These are phyloP conservation scores for Suillus paluster DNA, from an alignment of 768 basidiomycete species.

Conservation along the genomic window DNA sequence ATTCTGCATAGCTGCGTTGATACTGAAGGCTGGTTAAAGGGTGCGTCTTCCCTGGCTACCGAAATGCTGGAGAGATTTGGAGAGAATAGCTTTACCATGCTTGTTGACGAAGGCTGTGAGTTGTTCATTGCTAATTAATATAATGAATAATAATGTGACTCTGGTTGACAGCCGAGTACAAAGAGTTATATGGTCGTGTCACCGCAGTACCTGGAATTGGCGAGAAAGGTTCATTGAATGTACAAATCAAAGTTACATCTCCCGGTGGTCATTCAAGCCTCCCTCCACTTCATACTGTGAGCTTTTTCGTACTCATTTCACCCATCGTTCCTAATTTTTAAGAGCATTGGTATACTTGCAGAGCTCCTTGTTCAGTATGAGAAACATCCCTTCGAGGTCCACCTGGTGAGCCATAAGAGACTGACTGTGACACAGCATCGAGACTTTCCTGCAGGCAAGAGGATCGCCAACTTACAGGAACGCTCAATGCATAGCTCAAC, in stretches of 20 bases:
- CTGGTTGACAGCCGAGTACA: background rate
- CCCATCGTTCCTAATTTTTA: slow-evolving; percentile 9
- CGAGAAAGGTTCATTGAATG: slow-evolving; percentile 71
- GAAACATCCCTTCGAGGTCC: slow-evolving; percentile 56
- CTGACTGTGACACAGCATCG: background rate
- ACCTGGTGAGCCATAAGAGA: slow-evolving; percentile 47
- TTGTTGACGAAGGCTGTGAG: slow-evolving; percentile 87
- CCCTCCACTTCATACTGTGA: slow-evolving; percentile 78
- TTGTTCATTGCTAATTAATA: slow-evolving; percentile 3
- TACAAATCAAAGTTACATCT: slow-evolving; percentile 58
- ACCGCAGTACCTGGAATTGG: slow-evolving; percentile 64
- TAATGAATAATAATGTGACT: background rate
- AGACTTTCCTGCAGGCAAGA: slow-evolving; percentile 45
- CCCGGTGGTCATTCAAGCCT: slow-evolving; percentile 83
- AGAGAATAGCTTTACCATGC: slow-evolving; percentile 66
- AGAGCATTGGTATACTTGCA: slow-evolving; percentile 85
- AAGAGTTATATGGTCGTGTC: slow-evolving; percentile 16
- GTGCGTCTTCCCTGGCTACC: slow-evolving; percentile 50
- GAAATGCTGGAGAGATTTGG: slow-evolving; percentile 64
- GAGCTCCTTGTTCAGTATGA: slow-evolving; percentile 71
- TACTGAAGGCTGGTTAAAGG: slow-evolving; percentile 37
- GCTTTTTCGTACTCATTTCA: slow-evolving; percentile 10
- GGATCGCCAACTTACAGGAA: slow-evolving; percentile 60
- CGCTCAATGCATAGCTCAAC: slow-evolving; percentile 69
- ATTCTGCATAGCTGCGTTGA: background rate